A percentile compares a stretch with the other conserved stretches of the same genome.
Evolutionary conservation across 192 early-diverging fungal species (phyloP).

Genomic region (Phycomyces blakesleeanus): DNA sequence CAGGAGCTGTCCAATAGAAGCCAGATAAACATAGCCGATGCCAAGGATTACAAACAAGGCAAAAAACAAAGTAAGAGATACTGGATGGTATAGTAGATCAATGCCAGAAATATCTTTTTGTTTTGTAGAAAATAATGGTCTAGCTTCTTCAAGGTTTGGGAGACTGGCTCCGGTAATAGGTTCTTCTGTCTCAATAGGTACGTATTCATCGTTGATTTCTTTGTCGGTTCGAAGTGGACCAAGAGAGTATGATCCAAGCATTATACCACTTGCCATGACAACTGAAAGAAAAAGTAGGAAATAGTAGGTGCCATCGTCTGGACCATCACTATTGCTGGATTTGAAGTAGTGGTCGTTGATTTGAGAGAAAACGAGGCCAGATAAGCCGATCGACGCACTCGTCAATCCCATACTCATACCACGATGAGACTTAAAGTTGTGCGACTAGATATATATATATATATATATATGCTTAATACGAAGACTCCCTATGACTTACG

Average conservation of each 20-base stretch:
- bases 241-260: slow-evolving; percentile 23
- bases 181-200: background rate
- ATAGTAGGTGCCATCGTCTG: slow-evolving; percentile 14
- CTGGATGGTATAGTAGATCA: slow-evolving; percentile 18
- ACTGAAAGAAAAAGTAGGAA: slow-evolving; percentile 26
- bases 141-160: slow-evolving; percentile 1
- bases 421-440: slow-evolving; percentile 30
- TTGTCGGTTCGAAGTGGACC: slow-evolving; percentile 11
- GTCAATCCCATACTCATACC: slow-evolving; percentile 25
- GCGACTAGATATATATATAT: too few relatives aligned
- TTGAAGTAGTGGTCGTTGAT: slow-evolving; percentile 23
- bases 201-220: slow-evolving; percentile 1
- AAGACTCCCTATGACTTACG: too few relatives aligned
- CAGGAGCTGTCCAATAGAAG: slow-evolving; percentile 24
- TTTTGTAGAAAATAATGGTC: background rate
- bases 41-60: slow-evolving; percentile 24
- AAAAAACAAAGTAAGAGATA: slow-evolving; percentile 21
- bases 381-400: slow-evolving; percentile 20
- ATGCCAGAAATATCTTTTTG: slow-evolving; percentile 11
- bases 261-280: slow-evolving; percentile 10
- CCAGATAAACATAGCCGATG: slow-evolving; percentile 28
- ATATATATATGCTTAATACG: too few relatives aligned
- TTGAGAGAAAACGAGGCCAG: slow-evolving; percentile 29
- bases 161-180: background rate
- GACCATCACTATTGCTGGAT: slow-evolving; percentile 4